These are phyloP conservation scores for Cyclostephanos invisitatus DNA, from an alignment of 108 stramenopile species.

Conservation along the genomic window DNA sequence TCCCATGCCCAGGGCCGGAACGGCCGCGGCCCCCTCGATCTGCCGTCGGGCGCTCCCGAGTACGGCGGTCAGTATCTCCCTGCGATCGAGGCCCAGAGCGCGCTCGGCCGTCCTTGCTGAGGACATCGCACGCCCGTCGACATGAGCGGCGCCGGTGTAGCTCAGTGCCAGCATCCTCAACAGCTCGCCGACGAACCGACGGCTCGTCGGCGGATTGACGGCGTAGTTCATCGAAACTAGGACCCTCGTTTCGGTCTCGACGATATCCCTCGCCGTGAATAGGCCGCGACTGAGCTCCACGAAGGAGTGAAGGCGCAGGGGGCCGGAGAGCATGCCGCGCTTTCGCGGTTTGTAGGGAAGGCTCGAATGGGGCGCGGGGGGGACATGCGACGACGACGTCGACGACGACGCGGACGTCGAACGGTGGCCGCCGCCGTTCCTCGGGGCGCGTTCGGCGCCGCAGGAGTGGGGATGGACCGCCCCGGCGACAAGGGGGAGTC, in stretches of 20 bases:
- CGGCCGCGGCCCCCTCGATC: constrained; percentile 35
- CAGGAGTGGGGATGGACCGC: no score
- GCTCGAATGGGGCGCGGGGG: constrained; percentile 3
- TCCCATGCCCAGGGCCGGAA: constrained; percentile 34
- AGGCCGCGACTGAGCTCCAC: constrained; percentile 62
- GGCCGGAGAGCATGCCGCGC: constrained; percentile 43
- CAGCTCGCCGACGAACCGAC: constrained; percentile 50
- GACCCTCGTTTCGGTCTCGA: constrained; percentile 56
- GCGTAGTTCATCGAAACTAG: constrained; percentile 56
- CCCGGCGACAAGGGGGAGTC: constrained; percentile 10
- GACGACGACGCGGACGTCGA: neutral
- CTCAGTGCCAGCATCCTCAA: constrained; percentile 29
- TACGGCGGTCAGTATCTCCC: constrained; percentile 18
- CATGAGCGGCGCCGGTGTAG: constrained; percentile 1
- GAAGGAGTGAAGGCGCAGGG: constrained; percentile 45
- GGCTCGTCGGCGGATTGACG: constrained; percentile 59
- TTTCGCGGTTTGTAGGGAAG: constrained; percentile 38
- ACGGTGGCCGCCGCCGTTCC: neutral
- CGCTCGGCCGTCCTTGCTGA: neutral
- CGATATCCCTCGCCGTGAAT: constrained; percentile 56
- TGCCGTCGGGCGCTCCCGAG: constrained; percentile 30
- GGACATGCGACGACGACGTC: neutral
- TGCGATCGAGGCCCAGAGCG: constrained; percentile 29
- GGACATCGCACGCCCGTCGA: neutral
- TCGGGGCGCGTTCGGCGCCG: neutral